phyloP scores from a whole-genome alignment of 768 basidiomycete genomes.

The Calocera viscosa region DNA sequence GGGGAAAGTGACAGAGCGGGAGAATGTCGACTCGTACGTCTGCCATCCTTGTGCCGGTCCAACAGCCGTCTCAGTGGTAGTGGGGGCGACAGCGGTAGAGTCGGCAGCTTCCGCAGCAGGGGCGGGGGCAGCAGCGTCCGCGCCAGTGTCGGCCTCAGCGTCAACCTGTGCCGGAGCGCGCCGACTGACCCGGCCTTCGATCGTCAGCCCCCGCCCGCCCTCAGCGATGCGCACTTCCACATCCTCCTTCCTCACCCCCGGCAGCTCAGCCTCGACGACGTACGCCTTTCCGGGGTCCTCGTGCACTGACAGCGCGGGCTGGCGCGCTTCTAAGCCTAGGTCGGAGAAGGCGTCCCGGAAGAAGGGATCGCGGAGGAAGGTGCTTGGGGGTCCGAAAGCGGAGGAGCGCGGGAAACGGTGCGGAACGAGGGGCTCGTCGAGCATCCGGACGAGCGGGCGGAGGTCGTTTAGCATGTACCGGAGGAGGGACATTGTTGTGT shows the following conservation, averaged over 20 bases:
- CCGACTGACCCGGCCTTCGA: slow-evolving; percentile 47
- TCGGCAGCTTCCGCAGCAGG: slow-evolving; percentile 16
- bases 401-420: slow-evolving; percentile 21
- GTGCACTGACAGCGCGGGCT: slow-evolving; percentile 51
- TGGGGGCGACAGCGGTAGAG: slow-evolving; percentile 24
- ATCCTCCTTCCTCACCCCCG: slow-evolving; percentile 67
- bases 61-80: slow-evolving; percentile 16
- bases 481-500: slow-evolving; percentile 44
- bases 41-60: not conserved
- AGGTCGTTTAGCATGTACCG: slow-evolving; percentile 57
- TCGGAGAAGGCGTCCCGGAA: not conserved
- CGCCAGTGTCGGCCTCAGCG: not conserved
- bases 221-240: slow-evolving; percentile 59
- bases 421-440: slow-evolving; percentile 52
- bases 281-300: slow-evolving; percentile 50
- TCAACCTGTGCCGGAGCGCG: slow-evolving; percentile 18
- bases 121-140: not conserved
- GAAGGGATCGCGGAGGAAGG: not conserved
- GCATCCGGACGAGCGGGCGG: slow-evolving; percentile 60
- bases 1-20: slow-evolving; percentile 61
- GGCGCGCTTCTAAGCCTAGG: too few species aligned
- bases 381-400: not conserved
- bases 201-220: slow-evolving; percentile 55
- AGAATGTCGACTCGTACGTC: slow-evolving; percentile 32
- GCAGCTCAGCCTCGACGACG: slow-evolving; percentile 62